Base-by-base conservation (phyloP, 2,329 filamentous ascomycete species). In the Metarhizium sp. region DNA sequence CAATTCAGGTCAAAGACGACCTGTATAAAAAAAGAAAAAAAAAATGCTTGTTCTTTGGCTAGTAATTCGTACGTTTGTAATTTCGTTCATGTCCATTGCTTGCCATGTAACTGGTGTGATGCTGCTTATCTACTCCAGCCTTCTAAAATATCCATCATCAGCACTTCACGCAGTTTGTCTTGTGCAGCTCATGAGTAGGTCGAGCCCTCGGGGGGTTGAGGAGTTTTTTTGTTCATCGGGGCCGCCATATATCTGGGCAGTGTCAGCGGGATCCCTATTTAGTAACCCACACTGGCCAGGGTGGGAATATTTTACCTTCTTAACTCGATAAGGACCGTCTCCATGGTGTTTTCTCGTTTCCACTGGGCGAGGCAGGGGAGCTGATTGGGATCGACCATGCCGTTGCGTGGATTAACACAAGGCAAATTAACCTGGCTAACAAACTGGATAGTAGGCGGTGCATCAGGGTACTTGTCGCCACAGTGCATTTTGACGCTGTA, bases 401-500 rank as follows among this genome's bases (percentile, higher is more conserved):
- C 94, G 60, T 88, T 88, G 62, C 78, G 81, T 60, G 80, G 78
- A 73, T 92, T 88, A 53, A 99, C 94, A 66, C 92, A 95, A 30
- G 94, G 94, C n/a, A 97, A 82, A 75, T 97, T 96, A 75, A 99
- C 87, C 73, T 90, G 88, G 66, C 88, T 96, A 65, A 94, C 85
- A 73, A 99, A 99, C 67, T 92, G 86, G 66, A 99, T 89, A 52
- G 87, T 85, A 0, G 94, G 94, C 49, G 94, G 94, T 59, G 82
- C 78, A 69, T 96, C 91, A 53, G 94, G 94, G 71, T 99, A 99
- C 56, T 88, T 78, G 51, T 85, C 79, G 59, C 91, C 92, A 76
- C 94, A 99, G 76, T 95, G 87, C 77, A 99, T 96, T 74, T 92
- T 95, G 66, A 99, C 82, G 63, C 90, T 95, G 80, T 99, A 99